phyloP scores from a whole-genome alignment of 768 basidiomycete genomes.

The Pulveroboletus sp. region DNA sequence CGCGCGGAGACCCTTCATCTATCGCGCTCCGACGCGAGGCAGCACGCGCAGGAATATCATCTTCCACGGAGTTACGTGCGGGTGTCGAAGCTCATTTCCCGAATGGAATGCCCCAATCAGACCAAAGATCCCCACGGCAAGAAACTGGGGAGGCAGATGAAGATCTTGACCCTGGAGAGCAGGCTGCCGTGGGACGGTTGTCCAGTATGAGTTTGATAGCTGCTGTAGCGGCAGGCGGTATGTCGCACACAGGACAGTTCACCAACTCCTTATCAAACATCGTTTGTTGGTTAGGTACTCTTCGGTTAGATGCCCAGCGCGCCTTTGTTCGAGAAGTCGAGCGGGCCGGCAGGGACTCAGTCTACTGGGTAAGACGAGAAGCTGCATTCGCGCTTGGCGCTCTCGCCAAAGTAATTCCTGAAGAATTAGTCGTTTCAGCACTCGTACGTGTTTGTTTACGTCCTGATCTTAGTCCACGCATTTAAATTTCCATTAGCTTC shows the following conservation, averaged over 20 bases:
- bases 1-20: slow-evolving; percentile 12
- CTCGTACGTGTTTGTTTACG: slow-evolving; percentile 45
- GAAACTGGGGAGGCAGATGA: slow-evolving; percentile 33
- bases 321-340: slow-evolving; percentile 75
- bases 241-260: slow-evolving; percentile 24
- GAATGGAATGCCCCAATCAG: slow-evolving; percentile 14
- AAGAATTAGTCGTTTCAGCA: slow-evolving; percentile 60
- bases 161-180: slow-evolving; percentile 48
- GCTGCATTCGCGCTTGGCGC: slow-evolving; percentile 86
- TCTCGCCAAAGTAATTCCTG: slow-evolving; percentile 81
- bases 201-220: slow-evolving; percentile 94
- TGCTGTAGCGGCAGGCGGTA: slow-evolving; percentile 76
- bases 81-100: slow-evolving; percentile 8
- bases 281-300: slow-evolving; percentile 39
- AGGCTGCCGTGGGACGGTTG: slow-evolving; percentile 80
- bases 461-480: background rate
- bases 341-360: slow-evolving; percentile 57
- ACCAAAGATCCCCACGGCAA: slow-evolving; percentile 15
- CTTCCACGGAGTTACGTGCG: slow-evolving; percentile 4
- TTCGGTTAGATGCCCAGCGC: slow-evolving; percentile 51
- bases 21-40: slow-evolving; percentile 17
- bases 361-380: slow-evolving; percentile 80
- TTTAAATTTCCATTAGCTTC: slow-evolving; percentile 50
- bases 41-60: slow-evolving; percentile 3
- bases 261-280: slow-evolving; percentile 4